These are phyloP conservation scores for Phytophthora sojae DNA, from an alignment of 352 stramenopile species.

Conservation along the genomic window DNA sequence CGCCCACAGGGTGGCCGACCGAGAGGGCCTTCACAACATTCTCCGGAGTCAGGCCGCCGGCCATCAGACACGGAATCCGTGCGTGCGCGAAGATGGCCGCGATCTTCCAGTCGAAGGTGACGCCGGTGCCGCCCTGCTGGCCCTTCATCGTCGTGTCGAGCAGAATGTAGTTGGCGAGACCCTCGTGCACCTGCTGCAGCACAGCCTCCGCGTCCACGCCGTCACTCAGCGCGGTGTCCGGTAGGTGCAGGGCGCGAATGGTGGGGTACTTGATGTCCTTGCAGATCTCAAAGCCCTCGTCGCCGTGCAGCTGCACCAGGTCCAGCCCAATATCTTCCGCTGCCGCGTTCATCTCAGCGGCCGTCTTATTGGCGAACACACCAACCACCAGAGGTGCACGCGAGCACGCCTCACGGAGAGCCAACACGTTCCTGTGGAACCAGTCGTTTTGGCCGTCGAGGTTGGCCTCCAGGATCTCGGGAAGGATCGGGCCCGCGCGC, in stretches of 20 bases:
- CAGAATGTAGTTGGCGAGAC: constrained; percentile 90
- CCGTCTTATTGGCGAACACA: constrained; percentile 97
- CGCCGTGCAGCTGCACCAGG: constrained; percentile 97
- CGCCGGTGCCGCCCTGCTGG: constrained; percentile 91
- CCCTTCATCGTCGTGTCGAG: constrained; percentile 97
- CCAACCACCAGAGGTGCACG: constrained; percentile 92
- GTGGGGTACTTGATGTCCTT: constrained; percentile 89
- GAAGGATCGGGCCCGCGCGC: constrained; percentile 71
- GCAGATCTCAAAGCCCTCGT: constrained; percentile 93
- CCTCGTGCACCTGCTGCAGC: constrained; percentile 66
- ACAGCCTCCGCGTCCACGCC: constrained; percentile 80
- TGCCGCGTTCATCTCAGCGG: constrained; percentile 92
- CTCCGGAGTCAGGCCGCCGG: constrained; percentile 94
- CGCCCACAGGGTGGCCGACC: constrained; percentile 85
- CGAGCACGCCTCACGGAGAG: constrained; percentile 69
- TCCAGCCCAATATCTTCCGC: constrained; percentile 93
- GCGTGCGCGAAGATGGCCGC: constrained; percentile 89
- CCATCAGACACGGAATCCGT: constrained; percentile 96
- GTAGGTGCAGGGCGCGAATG: constrained; percentile 94
- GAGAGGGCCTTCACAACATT: constrained; percentile 94
- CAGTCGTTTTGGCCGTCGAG: constrained; percentile 61
- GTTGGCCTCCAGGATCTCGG: constrained; percentile 47
- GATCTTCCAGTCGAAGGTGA: constrained; percentile 97
- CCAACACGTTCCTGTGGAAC: constrained; percentile 81
- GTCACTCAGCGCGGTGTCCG: constrained; percentile 80